phyloP scores from a whole-genome alignment of 805 yeast genomes.

The Kluyveromyces nonfermentans region DNA sequence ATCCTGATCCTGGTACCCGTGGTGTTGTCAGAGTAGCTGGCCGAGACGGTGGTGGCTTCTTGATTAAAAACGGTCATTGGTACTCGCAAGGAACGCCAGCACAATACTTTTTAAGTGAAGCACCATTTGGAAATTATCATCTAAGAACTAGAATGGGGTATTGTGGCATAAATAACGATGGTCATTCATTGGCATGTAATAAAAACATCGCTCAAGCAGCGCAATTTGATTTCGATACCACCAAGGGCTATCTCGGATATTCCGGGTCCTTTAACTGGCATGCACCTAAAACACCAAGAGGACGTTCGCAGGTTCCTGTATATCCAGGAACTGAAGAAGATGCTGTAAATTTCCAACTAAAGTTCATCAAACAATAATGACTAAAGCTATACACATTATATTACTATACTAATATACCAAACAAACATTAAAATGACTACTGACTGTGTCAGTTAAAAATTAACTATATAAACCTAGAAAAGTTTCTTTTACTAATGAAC shows the following conservation, averaged over 20 bases:
- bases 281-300: constrained; percentile 36
- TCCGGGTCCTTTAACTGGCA: constrained; percentile 61
- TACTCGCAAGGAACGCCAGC: constrained; percentile 79
- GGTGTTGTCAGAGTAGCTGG: constrained; percentile 28
- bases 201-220: constrained; percentile 30
- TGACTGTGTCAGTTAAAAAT: not conserved
- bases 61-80: constrained; percentile 84
- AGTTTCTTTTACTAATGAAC: not conserved
- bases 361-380: constrained; percentile 20
- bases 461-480: no score
- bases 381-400: not conserved
- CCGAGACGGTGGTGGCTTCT: constrained; percentile 34
- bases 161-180: constrained; percentile 42
- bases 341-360: constrained; percentile 29
- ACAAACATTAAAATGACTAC: not conserved
- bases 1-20: constrained; percentile 15
- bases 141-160: constrained; percentile 63
- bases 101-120: constrained; percentile 46
- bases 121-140: constrained; percentile 65
- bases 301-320: constrained; percentile 40
- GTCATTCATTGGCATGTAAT: constrained; percentile 29
- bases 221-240: constrained; percentile 47
- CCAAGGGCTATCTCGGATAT: constrained; percentile 39
- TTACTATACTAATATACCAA: not conserved
- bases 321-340: constrained; percentile 35